These are phyloP conservation scores for Leishmania amazonensis DNA, from an alignment of 208 protist genomes.

Conservation along the genomic window DNA sequence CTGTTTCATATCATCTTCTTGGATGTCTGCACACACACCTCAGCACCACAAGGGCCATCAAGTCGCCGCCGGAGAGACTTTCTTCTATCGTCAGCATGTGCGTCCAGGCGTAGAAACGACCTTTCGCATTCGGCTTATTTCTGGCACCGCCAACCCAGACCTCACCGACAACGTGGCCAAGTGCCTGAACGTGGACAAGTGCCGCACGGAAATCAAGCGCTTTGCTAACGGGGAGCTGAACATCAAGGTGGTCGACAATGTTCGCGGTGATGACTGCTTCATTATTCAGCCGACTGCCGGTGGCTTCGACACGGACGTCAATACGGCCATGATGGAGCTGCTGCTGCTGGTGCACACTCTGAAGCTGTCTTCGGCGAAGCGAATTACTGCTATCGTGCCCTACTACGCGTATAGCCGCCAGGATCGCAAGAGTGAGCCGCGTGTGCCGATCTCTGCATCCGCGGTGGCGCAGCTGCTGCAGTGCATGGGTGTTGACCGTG, in stretches of 20 bases:
- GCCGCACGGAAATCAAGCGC: conserved; percentile 78
- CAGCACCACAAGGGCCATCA: conserved; percentile 51
- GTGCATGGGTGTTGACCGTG: conserved; percentile 93
- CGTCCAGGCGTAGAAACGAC: conserved; percentile 81
- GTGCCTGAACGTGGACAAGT: conserved; percentile 79
- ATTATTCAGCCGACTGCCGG: conserved; percentile 94
- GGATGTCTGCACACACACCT: conserved; percentile 21
- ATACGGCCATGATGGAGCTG: conserved; percentile 93
- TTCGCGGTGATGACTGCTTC: conserved; percentile 96
- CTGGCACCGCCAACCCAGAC: conserved; percentile 81
- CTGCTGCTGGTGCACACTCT: conserved; percentile 90
- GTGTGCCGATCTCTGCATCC: conserved; percentile 96
- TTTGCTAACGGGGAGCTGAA: conserved; percentile 94
- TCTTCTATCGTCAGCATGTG: conserved; percentile 82
- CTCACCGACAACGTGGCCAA: conserved; percentile 83
- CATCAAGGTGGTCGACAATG: conserved; percentile 94
- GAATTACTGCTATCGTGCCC: conserved; percentile 96
- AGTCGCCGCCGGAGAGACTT: conserved; percentile 77
- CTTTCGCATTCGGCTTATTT: conserved; percentile 88
- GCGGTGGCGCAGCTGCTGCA: conserved; percentile 95
- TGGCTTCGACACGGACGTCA: conserved; percentile 70
- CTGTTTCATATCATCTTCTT: background rate
- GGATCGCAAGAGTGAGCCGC: conserved; percentile 95
- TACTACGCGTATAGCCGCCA: conserved; percentile 97
- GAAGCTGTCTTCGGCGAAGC: conserved; percentile 89